These are phyloP conservation scores for Sanghuangporus sanghuang DNA, from an alignment of 1,284 basidiomycete genomes.

Conservation along the genomic window DNA sequence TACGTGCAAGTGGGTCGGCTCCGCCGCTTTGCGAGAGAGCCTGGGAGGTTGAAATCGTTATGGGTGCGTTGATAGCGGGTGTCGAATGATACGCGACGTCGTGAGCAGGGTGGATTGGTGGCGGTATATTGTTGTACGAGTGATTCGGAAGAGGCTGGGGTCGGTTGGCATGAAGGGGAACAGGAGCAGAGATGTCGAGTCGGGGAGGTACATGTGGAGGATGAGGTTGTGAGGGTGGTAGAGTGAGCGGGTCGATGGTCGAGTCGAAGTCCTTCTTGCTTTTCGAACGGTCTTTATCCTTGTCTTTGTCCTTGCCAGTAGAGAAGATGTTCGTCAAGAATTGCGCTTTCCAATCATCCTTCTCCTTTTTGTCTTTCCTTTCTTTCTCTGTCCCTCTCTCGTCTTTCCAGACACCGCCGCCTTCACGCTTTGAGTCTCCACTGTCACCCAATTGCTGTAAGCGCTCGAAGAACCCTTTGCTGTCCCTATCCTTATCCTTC, in stretches of 20 bases:
- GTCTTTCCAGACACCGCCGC: slow-evolving; percentile 24
- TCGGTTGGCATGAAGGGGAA: not conserved
- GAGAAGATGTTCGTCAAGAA: slow-evolving; percentile 45
- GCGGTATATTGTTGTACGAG: not conserved
- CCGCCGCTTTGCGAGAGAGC: slow-evolving; percentile 25
- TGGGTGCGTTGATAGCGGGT: slow-evolving; percentile 17
- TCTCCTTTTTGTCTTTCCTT: slow-evolving; percentile 37
- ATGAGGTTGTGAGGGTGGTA: not conserved
- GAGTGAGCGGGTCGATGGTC: not conserved
- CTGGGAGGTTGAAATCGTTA: slow-evolving; percentile 28
- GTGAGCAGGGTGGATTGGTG: not conserved
- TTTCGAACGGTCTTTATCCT: slow-evolving; percentile 21
- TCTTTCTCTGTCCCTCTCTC: slow-evolving; percentile 23
- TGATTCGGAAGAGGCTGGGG: not conserved
- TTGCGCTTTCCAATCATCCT: slow-evolving; percentile 12
- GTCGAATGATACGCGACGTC: not conserved
- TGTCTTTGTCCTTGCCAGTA: slow-evolving; percentile 32
- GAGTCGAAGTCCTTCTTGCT: slow-evolving; percentile 2
- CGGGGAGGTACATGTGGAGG: not conserved
- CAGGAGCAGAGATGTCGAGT: not conserved
- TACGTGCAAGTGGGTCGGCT: slow-evolving; percentile 52
- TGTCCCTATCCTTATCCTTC: slow-evolving; percentile 2
- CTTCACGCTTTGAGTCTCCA: slow-evolving; percentile 1
- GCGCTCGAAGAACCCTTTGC: slow-evolving; percentile 3
- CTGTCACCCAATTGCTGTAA: slow-evolving; percentile 3